Conservation (phyloP, 1,284 basidiomycete species). For the Dichomitus squalens region DNA sequence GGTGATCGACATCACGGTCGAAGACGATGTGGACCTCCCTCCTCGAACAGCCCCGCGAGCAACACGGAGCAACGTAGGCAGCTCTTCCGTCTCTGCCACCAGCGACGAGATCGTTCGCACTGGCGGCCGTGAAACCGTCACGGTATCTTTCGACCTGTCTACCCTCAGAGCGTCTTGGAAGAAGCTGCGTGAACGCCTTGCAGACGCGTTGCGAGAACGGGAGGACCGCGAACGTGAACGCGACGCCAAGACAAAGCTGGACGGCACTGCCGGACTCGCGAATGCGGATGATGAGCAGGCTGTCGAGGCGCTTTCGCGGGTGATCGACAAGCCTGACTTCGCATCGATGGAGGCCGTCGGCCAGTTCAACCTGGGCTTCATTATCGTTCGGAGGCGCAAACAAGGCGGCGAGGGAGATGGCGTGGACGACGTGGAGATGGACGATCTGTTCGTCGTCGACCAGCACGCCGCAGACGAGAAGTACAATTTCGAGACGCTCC, state of each 20-base stretch:
- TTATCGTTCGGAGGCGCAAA: conserved; percentile 74
- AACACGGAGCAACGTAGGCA: background rate
- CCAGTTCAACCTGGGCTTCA: conserved; percentile 97
- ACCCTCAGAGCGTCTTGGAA: conserved; percentile 43
- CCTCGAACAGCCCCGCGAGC: background rate
- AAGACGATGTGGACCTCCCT: conserved; percentile 6
- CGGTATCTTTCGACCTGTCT: conserved; percentile 49
- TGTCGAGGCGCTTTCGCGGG: conserved; percentile 77
- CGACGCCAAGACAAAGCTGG: conserved; percentile 19
- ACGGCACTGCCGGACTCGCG: conserved; percentile 58
- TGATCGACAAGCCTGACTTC: conserved; percentile 92
- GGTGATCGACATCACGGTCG: conserved; percentile 30
- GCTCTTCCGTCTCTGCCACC: conserved; percentile 1
- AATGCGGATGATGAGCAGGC: conserved; percentile 62
- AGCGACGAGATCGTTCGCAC: conserved; percentile 49
- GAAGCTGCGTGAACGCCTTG: conserved; percentile 13
- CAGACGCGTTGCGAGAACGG: conserved; percentile 1
- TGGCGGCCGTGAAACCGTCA: conserved; percentile 37
- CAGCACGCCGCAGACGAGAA: conserved; percentile 95
- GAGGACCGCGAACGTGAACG: background rate
- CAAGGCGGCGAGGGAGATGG: conserved; percentile 6
- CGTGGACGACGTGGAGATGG: conserved; percentile 59
- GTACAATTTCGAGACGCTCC: conserved; percentile 96
- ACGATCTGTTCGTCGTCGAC: conserved; percentile 94
- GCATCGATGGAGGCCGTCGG: conserved; percentile 83